Evolutionary conservation across 1,139 yeast genomes (phyloP), one percentile per base, ranked within the genome.

Genomic region (Hemisphaericaspora xylanilytica): DNA sequence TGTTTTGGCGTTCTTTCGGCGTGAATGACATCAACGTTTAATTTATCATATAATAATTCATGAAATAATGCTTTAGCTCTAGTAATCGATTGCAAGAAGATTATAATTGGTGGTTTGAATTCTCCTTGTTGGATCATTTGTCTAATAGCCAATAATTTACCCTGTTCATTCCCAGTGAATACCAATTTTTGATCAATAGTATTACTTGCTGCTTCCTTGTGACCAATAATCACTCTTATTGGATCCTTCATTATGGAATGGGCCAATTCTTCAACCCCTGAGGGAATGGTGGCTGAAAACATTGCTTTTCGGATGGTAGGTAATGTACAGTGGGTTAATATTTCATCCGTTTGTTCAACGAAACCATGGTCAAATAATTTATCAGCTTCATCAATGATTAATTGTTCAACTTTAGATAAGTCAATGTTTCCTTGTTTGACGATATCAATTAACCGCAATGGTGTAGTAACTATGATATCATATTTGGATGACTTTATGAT

Each of bases 21-120:
- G 57, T 94, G 97, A 34, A 94, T 89, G 15, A 87, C 97, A 56
- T 92, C 98, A 33, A 92, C 97, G 51, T 89, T 90, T 47, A 94
- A 67, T 50, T 83, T 85, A 59, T 94, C 98, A 59, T 90, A 92
- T 40, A 90, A 66, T 50, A 94, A 69, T 59, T 94, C 98, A 56
- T 90, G 96, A 61, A 84, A 90, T 37, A 94, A 70, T 0, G 97
- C 97, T 61, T 92, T 92, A 16, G 98, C 97, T 63, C 99, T 81
- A 28, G 86, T 79, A 47, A 92, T 86, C 33, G 95, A 84, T 62
- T 94, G 98, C 45, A 92, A 76, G 59, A 94, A 94, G 31, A 94
- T 87, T 29, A 94, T 78, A 7, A 89, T 87, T 0, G 98, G 98
- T 1, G 98, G 98, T 51, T 81, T 83, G 55, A 92, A 81, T 49